These are phyloP conservation scores for Haplographium delicatum DNA, from an alignment of 495 filamentous ascomycete species.

Conservation along the genomic window DNA sequence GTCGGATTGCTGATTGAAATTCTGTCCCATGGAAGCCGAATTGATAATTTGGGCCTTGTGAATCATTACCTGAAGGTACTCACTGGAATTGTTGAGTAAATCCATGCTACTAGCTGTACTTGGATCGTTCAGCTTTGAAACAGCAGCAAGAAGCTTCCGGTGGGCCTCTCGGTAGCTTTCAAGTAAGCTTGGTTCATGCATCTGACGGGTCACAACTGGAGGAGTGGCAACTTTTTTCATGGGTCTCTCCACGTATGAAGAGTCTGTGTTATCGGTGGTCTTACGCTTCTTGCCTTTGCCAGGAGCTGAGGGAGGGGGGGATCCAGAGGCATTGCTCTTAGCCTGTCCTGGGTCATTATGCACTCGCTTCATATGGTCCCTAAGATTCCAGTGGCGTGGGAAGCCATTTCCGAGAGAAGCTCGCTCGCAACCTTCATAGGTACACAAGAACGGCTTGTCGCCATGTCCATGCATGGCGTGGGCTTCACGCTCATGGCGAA, in stretches of 20 bases:
- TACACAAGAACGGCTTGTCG: slow-evolving; percentile 82
- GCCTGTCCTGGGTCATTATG: slow-evolving; percentile 62
- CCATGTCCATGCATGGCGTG: slow-evolving; percentile 94
- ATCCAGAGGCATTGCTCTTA: slow-evolving; percentile 20
- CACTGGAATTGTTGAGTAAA: slow-evolving; percentile 14
- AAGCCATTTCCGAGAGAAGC: slow-evolving; percentile 77
- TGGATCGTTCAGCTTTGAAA: slow-evolving; percentile 19
- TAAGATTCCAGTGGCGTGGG: slow-evolving; percentile 86
- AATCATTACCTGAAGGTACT: slow-evolving; percentile 24
- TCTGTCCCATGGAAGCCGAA: slow-evolving; percentile 3
- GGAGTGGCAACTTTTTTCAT: slow-evolving; percentile 10
- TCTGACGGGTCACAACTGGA: slow-evolving; percentile 15
- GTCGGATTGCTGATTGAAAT: slow-evolving; percentile 16
- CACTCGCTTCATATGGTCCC: slow-evolving; percentile 91
- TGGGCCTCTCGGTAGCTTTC: slow-evolving; percentile 14
- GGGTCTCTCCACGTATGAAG: slow-evolving; percentile 8
- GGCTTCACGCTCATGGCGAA: slow-evolving; percentile 89
- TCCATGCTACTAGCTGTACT: slow-evolving; percentile 14
- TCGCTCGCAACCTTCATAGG: slow-evolving; percentile 78
- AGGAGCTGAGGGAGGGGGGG: slow-evolving; percentile 16
- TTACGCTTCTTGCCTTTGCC: slow-evolving; percentile 24
- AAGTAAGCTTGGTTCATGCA: slow-evolving; percentile 19
- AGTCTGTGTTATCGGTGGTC: slow-evolving; percentile 10
- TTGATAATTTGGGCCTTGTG: slow-evolving; percentile 13
- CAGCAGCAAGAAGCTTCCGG: slow-evolving; percentile 13